Base-by-base conservation (phyloP, 1,284 basidiomycete genomes). In the Ceratobasidium sp. region DNA sequence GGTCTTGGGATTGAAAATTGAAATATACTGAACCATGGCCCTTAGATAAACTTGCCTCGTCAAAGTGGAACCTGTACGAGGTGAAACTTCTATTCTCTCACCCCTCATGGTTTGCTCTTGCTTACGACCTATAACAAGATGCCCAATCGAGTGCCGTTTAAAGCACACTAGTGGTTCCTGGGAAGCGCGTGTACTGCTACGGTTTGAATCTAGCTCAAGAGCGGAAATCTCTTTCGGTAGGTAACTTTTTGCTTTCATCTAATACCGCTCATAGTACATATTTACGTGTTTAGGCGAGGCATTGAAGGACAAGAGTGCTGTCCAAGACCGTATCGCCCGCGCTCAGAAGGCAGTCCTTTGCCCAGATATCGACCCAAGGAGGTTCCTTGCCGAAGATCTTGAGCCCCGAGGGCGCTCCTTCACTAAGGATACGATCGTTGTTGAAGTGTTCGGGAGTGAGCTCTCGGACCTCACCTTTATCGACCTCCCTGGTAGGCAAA, bases 321-420 rank as follows among this genome's bases (percentile, higher is more conserved):
- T 95, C 0, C 90, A 94, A 79, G 89, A 90, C 14, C 87, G 90
- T 1, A 89, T 95, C 68, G 66, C 66, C 20, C 87, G 91, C 0
- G 93, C 93, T 0, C 93, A 95, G 82, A 84, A 86, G 0, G 93
- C 93, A 0, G 90, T 94, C 16, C 85, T 95, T 2, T 92, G 91
- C 80, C 93, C 92, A 0, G 85, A 82, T 38, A 84, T 82, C 1
- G 80, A 85, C 10, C 35, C 82, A 0, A 78, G 81, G 0, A 71
- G 80, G 0, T 89, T 89, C 79, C 84, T 92, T 18, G 80, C 85
- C 0, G 83, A 83, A 0, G 85, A 85, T 0, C 82, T 86, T 0
- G 81, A n/a, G 81, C 82, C 2, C 66, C 74, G 27, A 54, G 82
- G 83, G 1, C 86, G 89, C 16, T 71, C 62, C 0, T 94, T 94